Conservation (phyloP, 176 grass and related monocot genomes). For the Canna indica region DNA sequence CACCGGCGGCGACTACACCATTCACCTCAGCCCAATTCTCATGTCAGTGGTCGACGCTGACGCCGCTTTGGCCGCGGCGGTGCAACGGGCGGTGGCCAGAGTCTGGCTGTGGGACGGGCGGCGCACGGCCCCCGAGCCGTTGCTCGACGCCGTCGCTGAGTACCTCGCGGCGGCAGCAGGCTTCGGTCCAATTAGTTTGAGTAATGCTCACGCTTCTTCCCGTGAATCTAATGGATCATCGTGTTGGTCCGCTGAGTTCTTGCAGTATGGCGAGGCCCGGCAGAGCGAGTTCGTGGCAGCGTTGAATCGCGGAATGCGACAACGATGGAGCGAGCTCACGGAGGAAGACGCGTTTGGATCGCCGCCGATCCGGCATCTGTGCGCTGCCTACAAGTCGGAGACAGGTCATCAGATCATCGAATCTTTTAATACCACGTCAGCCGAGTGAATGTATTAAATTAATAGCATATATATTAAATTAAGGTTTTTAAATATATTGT, state of each 20-base stretch:
- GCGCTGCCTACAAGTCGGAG: conserved; percentile 12
- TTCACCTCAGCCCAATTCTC: conserved; percentile 7
- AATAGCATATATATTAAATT: too few relatives aligned
- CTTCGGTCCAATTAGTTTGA: background rate
- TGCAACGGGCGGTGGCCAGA: conserved; percentile 22
- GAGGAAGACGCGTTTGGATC: conserved; percentile 7
- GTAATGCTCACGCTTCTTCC: background rate
- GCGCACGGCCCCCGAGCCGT: conserved; percentile 7
- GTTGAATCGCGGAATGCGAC: conserved; percentile 22
- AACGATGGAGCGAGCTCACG: conserved; percentile 6
- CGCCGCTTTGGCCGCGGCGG: conserved; percentile 5
- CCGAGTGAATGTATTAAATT: too few relatives aligned
- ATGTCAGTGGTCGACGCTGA: conserved; percentile 9
- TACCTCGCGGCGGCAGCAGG: conserved; percentile 18
- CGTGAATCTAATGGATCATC: background rate
- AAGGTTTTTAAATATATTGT: too few relatives aligned
- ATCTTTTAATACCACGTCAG: conserved; percentile 16
- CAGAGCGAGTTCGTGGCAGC: conserved; percentile 13
- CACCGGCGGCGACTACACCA: background rate
- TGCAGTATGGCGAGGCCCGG: conserved; percentile 8
- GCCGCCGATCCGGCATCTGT: conserved; percentile 5
- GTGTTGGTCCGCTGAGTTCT: conserved; percentile 17
- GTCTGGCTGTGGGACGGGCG: conserved; percentile 23
- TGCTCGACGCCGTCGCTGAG: conserved; percentile 16
- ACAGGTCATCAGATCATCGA: background rate